Evolutionary conservation across 148 eudicot species (phyloP).

Genomic region (Heliamphora exappendiculata): DNA sequence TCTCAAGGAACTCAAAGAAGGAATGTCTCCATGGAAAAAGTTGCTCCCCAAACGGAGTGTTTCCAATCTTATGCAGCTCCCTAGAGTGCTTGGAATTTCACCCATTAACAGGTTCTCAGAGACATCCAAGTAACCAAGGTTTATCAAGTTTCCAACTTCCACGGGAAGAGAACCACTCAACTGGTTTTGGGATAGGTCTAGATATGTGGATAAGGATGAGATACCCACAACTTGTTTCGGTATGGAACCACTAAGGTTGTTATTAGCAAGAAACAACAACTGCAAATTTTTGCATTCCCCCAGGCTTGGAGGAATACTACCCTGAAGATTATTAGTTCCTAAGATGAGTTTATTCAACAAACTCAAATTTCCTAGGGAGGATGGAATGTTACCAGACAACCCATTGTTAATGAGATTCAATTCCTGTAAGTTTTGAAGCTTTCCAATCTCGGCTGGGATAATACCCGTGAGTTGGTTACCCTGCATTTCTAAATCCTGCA

Average conservation of each 20-base stretch:
- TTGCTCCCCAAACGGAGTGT: constrained; percentile 19
- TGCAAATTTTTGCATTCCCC: neutral
- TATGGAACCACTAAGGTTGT: neutral
- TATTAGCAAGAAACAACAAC: neutral
- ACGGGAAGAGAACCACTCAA: constrained; percentile 28
- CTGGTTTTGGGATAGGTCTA: constrained; percentile 21
- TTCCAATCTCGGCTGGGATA: neutral
- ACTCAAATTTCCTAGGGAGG: neutral
- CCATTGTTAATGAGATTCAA: neutral
- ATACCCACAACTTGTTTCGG: neutral
- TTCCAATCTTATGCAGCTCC: constrained; percentile 20
- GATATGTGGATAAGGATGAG: neutral
- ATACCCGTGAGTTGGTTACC: neutral
- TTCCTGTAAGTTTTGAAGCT: neutral
- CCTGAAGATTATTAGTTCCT: neutral
- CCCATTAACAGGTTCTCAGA: constrained; percentile 25
- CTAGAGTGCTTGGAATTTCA: constrained; percentile 22
- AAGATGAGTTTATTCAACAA: neutral
- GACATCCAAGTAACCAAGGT: constrained; percentile 20
- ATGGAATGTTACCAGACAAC: neutral
- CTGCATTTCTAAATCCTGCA: neutral
- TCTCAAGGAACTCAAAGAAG: constrained; percentile 13
- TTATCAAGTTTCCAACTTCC: constrained; percentile 24
- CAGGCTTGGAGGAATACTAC: neutral
- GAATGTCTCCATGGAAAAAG: constrained; percentile 31